These are phyloP conservation scores for Intubia oerlemansii DNA, from an alignment of 2,329 filamentous ascomycete genomes.

Conservation along the genomic window DNA sequence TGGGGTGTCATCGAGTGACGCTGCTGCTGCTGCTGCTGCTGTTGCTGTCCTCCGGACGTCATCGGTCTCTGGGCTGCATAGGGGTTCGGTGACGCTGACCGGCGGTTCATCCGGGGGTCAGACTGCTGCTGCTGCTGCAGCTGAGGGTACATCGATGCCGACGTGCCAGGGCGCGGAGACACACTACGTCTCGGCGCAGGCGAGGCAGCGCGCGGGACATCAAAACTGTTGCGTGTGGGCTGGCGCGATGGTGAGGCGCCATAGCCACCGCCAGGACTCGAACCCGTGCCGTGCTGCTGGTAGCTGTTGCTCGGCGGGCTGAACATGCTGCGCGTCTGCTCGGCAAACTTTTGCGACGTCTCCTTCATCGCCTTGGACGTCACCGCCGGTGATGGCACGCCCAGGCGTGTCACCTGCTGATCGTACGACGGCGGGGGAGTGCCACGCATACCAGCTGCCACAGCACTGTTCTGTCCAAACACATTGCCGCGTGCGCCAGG, in stretches of 20 bases:
- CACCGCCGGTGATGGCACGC: constrained; percentile 76
- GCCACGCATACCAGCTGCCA: constrained; percentile 39
- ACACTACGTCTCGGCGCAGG: constrained; percentile 41
- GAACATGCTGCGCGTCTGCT: constrained; percentile 68
- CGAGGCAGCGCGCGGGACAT: constrained; percentile 39
- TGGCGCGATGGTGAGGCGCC: constrained; percentile 26
- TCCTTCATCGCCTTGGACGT: constrained; percentile 93
- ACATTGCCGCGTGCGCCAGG: constrained; percentile 22
- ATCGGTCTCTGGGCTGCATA: no score
- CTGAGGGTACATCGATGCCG: constrained; percentile 10
- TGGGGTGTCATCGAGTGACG: constrained; percentile 13
- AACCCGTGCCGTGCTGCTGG: constrained; percentile 5
- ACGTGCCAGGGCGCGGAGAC: constrained; percentile 39
- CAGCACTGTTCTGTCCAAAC: constrained; percentile 15
- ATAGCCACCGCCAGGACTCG: constrained; percentile 3
- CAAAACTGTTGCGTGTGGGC: constrained; percentile 30
- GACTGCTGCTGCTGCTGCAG: constrained; percentile 6
- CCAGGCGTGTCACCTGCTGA: constrained; percentile 54
- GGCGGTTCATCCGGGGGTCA: constrained; percentile 16
- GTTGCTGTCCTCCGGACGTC: constrained; percentile 8
- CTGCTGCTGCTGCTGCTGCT: constrained; percentile 13
- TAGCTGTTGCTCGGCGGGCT: constrained; percentile 10
- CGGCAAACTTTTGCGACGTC: constrained; percentile 71
- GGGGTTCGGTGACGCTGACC: constrained; percentile 30
- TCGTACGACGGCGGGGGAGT: constrained; percentile 82